Percentiles rank a stretch among this genome's conserved stretches.
Evolutionary conservation across 306 rosid species (phyloP).

Genomic region (Betula pendula): DNA sequence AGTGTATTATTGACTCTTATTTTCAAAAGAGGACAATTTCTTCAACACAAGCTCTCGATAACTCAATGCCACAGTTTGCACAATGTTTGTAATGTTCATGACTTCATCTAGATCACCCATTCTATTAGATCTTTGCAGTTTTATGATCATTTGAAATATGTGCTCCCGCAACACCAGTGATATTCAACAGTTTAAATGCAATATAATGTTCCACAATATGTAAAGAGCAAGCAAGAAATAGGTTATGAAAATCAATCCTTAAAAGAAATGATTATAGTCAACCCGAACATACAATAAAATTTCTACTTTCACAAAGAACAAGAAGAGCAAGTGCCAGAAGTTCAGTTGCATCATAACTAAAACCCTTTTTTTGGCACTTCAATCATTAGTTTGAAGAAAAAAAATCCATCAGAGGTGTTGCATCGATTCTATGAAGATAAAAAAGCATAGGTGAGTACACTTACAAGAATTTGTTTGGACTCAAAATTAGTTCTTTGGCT

Average conservation of each 20-base stretch:
- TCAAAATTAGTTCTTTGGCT: slow-evolving; percentile 30
- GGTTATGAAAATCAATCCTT: neutral
- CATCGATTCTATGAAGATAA: slow-evolving; percentile 2
- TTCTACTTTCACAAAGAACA: neutral
- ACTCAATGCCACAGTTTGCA: neutral
- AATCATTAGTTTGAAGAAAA: neutral
- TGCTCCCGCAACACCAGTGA: neutral
- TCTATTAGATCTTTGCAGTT: neutral
- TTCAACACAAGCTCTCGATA: neutral
- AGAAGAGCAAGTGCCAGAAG: neutral
- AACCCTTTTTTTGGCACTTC: neutral
- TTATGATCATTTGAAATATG: neutral
- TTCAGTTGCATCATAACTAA: neutral
- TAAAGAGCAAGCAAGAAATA: neutral
- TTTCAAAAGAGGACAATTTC: neutral
- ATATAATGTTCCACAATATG: neutral
- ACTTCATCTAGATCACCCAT: neutral
- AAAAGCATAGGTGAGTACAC: slow-evolving; percentile 23
- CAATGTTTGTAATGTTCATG: neutral
- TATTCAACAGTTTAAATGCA: neutral
- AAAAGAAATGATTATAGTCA: neutral
- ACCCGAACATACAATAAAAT: neutral
- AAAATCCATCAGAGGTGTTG: neutral
- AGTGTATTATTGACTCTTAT: neutral
- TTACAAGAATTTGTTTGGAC: slow-evolving; percentile 52